Evolutionary conservation across 2,329 filamentous ascomycete genomes (phyloP), one percentile per base, ranked within the genome.

Genomic region (Curvularia verruculosa): DNA sequence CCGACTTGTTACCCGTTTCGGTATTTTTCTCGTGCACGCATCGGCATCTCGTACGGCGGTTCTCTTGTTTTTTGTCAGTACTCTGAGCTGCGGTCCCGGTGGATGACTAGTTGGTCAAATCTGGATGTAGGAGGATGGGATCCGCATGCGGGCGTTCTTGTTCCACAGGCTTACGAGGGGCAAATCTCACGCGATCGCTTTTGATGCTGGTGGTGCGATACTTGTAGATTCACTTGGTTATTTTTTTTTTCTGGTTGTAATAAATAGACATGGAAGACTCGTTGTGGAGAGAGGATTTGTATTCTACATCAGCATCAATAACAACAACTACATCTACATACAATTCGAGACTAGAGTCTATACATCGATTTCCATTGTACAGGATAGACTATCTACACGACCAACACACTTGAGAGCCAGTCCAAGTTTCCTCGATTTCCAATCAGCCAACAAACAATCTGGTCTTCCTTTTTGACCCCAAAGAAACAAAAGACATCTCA

Each of bases 401-500:
- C 15, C 34, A 36, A 36, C 15, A n/a, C 40, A 31, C 19, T 34
- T 13, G 31, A 34, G 5, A 34, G 13, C 31, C 31, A 13, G 31
- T 15, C 5, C 31, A 34, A 34, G 31, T 34, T 9, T n/a, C 13
- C 15, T 34, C 31, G 13, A 34, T 34, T 34, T 34, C 6, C 31
- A 34, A 34, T 3, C 12, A 5, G 12, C 3, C 13, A 34, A n/a
- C 13, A 34, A 24, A 21, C 52, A 45, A 39, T 10, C 6, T 3
- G 9, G 6, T 3, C 7, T 29, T 10, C 9, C 3, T 3, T 29
- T 12, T 29, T 3, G 10, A 29, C 8, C 4, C 28, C 28, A 45
- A 52, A 41, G 44, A 29, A 24, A 21, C 52, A 45, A 39, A 39
- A 21, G 37, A 52, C 26, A 31, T 28, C 21, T 34, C n/a, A 36